Percentiles rank a stretch among this genome's conserved stretches.
phyloP scores from a whole-genome alignment of 371 early-diverging fungal species.

The Capillidium heterosporum region DNA sequence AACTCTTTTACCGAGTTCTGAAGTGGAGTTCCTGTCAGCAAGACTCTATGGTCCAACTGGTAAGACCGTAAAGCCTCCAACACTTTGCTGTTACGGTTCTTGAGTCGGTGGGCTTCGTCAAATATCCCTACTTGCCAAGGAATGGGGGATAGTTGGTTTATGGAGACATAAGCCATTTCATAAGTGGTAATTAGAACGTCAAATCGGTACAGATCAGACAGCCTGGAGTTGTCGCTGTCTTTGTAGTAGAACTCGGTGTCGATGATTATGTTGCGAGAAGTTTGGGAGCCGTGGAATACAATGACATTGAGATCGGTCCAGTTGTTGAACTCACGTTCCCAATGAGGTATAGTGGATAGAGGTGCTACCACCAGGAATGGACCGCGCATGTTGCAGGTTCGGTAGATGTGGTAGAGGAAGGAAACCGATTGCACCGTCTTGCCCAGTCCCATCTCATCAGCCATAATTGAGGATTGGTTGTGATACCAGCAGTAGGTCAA shows the following conservation, averaged over 20 bases:
- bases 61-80: conserved; percentile 83
- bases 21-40: conserved; percentile 90
- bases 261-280: conserved; percentile 53
- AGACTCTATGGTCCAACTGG: conserved; percentile 51
- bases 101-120: conserved; percentile 94
- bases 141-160: conserved; percentile 35
- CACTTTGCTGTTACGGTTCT: conserved; percentile 81
- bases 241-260: conserved; percentile 1
- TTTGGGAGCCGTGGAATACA: conserved; percentile 80
- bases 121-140: conserved; percentile 80
- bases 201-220: conserved; percentile 30
- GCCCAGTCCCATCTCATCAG: conserved; percentile 98
- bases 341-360: conserved; percentile 86
- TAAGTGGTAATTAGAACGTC: conserved; percentile 82
- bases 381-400: conserved; percentile 26
- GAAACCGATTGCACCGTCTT: conserved; percentile 90
- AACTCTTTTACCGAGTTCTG: conserved; percentile 90
- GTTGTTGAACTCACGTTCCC: conserved; percentile 86
- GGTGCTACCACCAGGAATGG: conserved; percentile 81
- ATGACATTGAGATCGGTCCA: conserved; percentile 26
- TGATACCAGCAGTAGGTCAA: conserved; percentile 83
- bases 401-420: conserved; percentile 51
- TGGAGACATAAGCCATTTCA: conserved; percentile 53
- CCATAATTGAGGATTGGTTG: conserved; percentile 88
- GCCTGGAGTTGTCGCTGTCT: conserved; percentile 15